phyloP scores from a whole-genome alignment of 2,329 filamentous ascomycete species.

The Chaetomium sp. region DNA sequence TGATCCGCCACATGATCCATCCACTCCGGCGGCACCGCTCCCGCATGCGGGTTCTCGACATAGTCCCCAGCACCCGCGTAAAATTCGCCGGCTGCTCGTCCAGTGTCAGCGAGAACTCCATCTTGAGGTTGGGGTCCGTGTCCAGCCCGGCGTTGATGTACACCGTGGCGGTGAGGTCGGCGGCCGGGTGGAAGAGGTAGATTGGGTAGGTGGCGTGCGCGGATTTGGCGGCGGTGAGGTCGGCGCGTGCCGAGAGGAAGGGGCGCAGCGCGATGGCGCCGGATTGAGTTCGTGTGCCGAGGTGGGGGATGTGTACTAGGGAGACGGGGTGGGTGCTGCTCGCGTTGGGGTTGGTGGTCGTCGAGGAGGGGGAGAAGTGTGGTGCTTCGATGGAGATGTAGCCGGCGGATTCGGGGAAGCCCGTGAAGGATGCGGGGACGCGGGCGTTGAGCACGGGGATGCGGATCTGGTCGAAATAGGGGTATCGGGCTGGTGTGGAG shows the following conservation, averaged over 20 bases:
- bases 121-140: not conserved
- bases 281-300: not conserved
- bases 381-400: conserved; percentile 7
- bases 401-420: conserved; percentile 8
- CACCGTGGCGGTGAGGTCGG: conserved; percentile 1
- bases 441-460: conserved; percentile 4
- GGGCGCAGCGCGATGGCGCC: conserved; percentile 1
- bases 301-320: not conserved
- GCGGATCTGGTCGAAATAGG: conserved; percentile 8
- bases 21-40: conserved; percentile 1
- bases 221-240: not conserved
- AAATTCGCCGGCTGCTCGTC: not conserved
- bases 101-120: conserved; percentile 4
- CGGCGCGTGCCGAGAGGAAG: not conserved
- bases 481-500: not conserved
- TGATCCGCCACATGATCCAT: not conserved
- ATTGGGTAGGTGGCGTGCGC: not conserved
- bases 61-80: not conserved
- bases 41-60: not conserved
- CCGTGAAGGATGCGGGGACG: not conserved
- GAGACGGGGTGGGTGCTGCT: not conserved
- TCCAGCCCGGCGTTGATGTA: conserved; percentile 9
- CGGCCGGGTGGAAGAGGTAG: not conserved
- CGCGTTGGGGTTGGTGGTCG: not conserved
- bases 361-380: not conserved